phyloP scores from a whole-genome alignment of 2,329 filamentous ascomycete genomes.

The Alternaria sp. region DNA sequence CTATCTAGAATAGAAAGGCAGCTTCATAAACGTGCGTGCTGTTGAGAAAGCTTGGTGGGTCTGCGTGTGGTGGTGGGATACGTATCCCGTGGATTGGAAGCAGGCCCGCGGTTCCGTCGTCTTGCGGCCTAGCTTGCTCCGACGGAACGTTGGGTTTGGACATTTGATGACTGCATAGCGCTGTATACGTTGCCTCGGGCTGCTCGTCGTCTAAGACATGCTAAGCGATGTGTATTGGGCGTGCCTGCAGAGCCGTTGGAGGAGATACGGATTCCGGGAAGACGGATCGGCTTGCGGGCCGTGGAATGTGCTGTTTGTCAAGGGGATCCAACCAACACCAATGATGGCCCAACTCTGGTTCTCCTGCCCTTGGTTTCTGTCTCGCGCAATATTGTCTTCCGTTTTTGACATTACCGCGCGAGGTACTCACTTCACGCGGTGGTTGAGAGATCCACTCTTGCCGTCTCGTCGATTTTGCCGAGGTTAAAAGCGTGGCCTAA shows the following conservation, averaged over 20 bases:
- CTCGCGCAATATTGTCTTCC: background rate
- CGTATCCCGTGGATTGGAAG: slow-evolving; percentile 3
- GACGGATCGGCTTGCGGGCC: slow-evolving; percentile 14
- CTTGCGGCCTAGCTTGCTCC: background rate
- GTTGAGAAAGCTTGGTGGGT: background rate
- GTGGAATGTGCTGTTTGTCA: background rate
- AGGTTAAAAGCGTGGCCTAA: slow-evolving; percentile 1
- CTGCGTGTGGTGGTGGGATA: background rate
- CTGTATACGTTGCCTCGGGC: background rate
- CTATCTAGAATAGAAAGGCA: background rate
- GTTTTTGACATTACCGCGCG: background rate
- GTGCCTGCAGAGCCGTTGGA: background rate
- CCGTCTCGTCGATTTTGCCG: slow-evolving; percentile 1
- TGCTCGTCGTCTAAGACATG: background rate
- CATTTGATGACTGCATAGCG: background rate
- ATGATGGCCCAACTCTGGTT: background rate
- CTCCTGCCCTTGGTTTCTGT: background rate
- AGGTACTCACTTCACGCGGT: background rate
- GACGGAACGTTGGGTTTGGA: background rate
- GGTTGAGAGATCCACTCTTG: background rate
- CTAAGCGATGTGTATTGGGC: background rate
- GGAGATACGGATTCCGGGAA: slow-evolving; percentile 3
- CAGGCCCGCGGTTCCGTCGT: slow-evolving; percentile 13
- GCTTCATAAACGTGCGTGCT: background rate
- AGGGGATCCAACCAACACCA: background rate